Evolutionary conservation across 1,139 yeast genomes (phyloP).

Genomic region (Blastobotrys aristatus): DNA sequence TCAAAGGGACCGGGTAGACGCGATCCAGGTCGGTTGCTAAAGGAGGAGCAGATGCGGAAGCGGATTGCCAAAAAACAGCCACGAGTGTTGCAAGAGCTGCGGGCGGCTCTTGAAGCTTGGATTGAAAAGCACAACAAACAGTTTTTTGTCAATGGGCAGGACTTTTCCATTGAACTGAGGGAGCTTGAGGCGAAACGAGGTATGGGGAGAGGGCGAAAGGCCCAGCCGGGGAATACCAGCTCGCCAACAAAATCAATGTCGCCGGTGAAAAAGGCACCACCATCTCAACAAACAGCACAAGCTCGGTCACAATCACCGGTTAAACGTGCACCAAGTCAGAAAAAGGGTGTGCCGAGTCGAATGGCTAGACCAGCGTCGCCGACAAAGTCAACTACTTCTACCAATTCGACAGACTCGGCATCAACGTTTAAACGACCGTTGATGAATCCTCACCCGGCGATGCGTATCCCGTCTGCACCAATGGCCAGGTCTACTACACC

Average conservation of each 20-base stretch:
- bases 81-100: slow-evolving; percentile 49
- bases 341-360: not conserved
- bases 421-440: slow-evolving; percentile 3
- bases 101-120: slow-evolving; percentile 44
- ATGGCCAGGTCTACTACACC: not conserved
- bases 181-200: slow-evolving; percentile 21
- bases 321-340: not conserved
- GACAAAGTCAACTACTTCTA: not conserved
- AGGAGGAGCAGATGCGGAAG: slow-evolving; percentile 75
- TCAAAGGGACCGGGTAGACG: slow-evolving; percentile 49
- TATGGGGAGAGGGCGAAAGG: slow-evolving; percentile 12
- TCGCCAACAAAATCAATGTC: not conserved
- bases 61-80: slow-evolving; percentile 66
- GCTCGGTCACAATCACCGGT: not conserved
- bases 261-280: not conserved
- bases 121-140: slow-evolving; percentile 37
- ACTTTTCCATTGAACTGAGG: slow-evolving; percentile 24
- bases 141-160: slow-evolving; percentile 32
- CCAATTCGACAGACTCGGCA: not conserved
- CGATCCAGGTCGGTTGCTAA: slow-evolving; percentile 62
- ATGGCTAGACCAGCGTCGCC: not conserved
- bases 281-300: no score
- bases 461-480: slow-evolving; percentile 6
- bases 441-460: not conserved
- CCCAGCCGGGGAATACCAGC: slow-evolving; percentile 1